Evolutionary conservation across 2,329 filamentous ascomycete genomes (phyloP).

Genomic region (Fusarium illudens): DNA sequence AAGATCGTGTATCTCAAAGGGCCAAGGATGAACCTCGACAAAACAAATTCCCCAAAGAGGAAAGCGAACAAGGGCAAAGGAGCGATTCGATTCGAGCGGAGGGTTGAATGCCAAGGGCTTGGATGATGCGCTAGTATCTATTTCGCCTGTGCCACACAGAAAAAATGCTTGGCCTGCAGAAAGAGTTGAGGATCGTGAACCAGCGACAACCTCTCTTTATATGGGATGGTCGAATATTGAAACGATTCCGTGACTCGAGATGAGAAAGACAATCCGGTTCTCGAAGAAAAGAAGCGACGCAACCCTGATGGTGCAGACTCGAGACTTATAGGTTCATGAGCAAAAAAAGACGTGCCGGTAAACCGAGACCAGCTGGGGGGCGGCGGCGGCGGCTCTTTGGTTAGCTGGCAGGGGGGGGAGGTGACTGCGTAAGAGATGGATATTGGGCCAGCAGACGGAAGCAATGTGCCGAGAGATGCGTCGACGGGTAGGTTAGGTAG

Average conservation of each 20-base stretch:
- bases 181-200: conserved; percentile 3
- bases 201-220: conserved; percentile 11
- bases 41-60: conserved; percentile 30
- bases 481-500: conserved; percentile 14
- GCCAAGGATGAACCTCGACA: conserved; percentile 26
- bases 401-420: conserved; percentile 18
- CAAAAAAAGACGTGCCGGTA: conserved; percentile 5
- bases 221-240: conserved; percentile 8
- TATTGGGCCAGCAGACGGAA: conserved; percentile 23
- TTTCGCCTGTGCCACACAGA: background rate
- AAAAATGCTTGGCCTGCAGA: conserved; percentile 16
- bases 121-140: conserved; percentile 13
- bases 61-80: conserved; percentile 24
- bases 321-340: conserved; percentile 23
- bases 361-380: conserved; percentile 3
- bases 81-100: conserved; percentile 29
- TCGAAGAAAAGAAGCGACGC: background rate
- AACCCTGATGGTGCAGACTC: conserved; percentile 31
- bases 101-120: conserved; percentile 24
- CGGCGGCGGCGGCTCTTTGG: conserved; percentile 4
- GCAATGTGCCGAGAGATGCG: conserved; percentile 35
- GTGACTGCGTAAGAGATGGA: conserved; percentile 1
- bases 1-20: conserved; percentile 21
- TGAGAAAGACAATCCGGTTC: background rate
- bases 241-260: background rate